Evolutionary conservation across 495 filamentous ascomycete genomes (phyloP), one percentile per base, ranked within the genome.

Genomic region (Aspergillus nanangensis): DNA sequence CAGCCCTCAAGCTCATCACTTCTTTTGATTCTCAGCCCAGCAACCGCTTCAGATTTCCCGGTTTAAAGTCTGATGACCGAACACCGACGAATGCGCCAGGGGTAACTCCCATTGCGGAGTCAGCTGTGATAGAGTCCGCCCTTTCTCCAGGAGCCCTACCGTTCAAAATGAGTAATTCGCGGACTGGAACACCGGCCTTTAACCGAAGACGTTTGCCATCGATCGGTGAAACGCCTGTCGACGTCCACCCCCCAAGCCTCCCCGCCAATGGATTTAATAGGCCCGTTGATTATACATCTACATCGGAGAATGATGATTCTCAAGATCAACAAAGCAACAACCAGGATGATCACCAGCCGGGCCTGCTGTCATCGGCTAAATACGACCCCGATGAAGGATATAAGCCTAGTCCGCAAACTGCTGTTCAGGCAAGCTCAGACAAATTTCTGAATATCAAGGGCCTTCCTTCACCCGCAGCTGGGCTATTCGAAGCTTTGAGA

Each of bases 1-100:
- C 89, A n/a, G 76, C 90, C 3, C 76, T 98, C 31, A 97, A 96
- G 62, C 77, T 98, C 1, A 95, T 97, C 51, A 98, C 93, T 5
- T 80, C 84, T 0, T 97, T 98, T 44, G 83, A 82, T 17, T 64
- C 77, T n/a, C 58, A 72, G 13, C 65, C 72, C n/a, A 67, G 67
- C 23, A 70, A 77, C 32, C 78, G 78, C 42, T 76, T 78, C 54
- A 81, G 77, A 48, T 88, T 91, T 63, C 85, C 87, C 27, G 79
- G 81, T 14, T 61, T 76, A 20, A 74, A 70, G 41, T 77, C 72
- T 9, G 87, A 86, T 51, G 85, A 90, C 49, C 75, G 76, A 43
- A 90, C 87, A 9, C 87, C 90, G 5, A 87, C 90, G 36, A 79
- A 80, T 55, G 83, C 80, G 22, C 83, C 80, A 4, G 87, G 84